Evolutionary conservation across 805 yeast species (phyloP).

Genomic region (Candida oleophila): DNA sequence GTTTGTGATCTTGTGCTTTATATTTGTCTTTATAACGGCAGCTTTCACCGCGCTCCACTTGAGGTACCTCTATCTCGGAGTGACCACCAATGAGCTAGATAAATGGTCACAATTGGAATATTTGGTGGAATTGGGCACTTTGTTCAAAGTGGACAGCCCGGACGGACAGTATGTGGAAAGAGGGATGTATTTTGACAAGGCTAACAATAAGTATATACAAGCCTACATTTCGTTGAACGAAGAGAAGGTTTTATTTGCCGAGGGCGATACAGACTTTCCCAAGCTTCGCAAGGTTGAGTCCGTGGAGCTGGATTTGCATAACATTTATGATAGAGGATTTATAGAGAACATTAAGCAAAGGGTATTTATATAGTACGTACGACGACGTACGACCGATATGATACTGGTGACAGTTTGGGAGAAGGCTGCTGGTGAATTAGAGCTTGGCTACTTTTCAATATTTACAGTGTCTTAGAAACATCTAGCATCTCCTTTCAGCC

Average conservation of each 20-base stretch:
- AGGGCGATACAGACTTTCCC: conserved; percentile 6
- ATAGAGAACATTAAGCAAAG: conserved; percentile 37
- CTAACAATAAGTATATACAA: conserved; percentile 10
- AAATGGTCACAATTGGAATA: conserved; percentile 70
- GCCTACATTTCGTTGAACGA: conserved; percentile 30
- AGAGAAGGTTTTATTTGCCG: conserved; percentile 20
- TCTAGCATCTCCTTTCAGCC: neutral
- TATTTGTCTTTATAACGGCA: conserved; percentile 35
- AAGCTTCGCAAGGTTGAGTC: conserved; percentile 18
- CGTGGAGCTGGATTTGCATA: conserved; percentile 32
- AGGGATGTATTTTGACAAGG: conserved; percentile 11
- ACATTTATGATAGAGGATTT: conserved; percentile 53
- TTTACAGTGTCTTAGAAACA: neutral
- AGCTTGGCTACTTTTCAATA: too few relatives aligned
- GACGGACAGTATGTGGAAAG: conserved; percentile 23
- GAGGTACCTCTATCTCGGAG: conserved; percentile 57
- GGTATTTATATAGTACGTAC: conserved; percentile 9
- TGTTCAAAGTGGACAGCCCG: conserved; percentile 21
- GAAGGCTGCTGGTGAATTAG: too few relatives aligned
- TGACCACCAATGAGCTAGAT: conserved; percentile 70
- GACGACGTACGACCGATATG: neutral
- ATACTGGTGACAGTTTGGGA: too few relatives aligned
- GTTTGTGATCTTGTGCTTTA: conserved; percentile 36
- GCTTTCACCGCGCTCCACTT: conserved; percentile 47
- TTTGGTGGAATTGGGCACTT: conserved; percentile 27